phyloP scores from a whole-genome alignment of 495 filamentous ascomycete species.

The Pyrenopolyporus hunteri region DNA sequence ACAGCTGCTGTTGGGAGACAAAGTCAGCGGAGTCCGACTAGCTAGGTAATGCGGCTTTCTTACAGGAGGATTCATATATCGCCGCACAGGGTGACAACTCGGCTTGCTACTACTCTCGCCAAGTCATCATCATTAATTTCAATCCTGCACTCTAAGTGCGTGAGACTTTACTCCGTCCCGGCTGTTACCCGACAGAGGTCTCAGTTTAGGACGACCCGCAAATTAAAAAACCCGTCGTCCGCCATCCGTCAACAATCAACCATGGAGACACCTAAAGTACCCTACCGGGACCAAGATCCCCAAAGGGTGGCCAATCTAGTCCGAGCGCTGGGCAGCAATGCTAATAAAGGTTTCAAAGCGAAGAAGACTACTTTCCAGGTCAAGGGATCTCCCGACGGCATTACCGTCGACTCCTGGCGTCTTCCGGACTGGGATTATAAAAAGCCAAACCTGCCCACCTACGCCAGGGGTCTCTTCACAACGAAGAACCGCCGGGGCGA shows the following conservation, averaged over 20 bases:
- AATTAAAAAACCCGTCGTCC: not conserved
- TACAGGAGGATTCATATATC: not conserved
- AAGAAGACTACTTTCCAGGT: slow-evolving; percentile 78
- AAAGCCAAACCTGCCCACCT: slow-evolving; percentile 78
- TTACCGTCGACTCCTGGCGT: slow-evolving; percentile 86
- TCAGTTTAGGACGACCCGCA: not conserved
- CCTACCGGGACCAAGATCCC: slow-evolving; percentile 68
- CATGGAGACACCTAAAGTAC: slow-evolving; percentile 46
- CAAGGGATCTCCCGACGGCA: slow-evolving; percentile 57
- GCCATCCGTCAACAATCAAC: not conserved
- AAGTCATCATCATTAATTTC: not conserved
- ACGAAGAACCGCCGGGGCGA: slow-evolving; percentile 63
- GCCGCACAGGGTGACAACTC: not conserved
- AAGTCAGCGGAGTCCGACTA: not conserved
- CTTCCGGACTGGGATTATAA: slow-evolving; percentile 97
- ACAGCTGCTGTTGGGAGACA: too few species aligned
- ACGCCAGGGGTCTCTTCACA: slow-evolving; percentile 93
- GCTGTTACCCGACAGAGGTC: not conserved
- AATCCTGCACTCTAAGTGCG: not conserved
- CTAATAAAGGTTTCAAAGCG: slow-evolving; percentile 62
- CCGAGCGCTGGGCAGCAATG: slow-evolving; percentile 58
- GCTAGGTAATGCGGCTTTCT: not conserved
- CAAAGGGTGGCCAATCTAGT: slow-evolving; percentile 66
- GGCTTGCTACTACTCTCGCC: not conserved
- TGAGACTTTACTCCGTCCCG: not conserved